phyloP scores from a whole-genome alignment of 768 basidiomycete species.

The Paxillus ammoniavirescens region DNA sequence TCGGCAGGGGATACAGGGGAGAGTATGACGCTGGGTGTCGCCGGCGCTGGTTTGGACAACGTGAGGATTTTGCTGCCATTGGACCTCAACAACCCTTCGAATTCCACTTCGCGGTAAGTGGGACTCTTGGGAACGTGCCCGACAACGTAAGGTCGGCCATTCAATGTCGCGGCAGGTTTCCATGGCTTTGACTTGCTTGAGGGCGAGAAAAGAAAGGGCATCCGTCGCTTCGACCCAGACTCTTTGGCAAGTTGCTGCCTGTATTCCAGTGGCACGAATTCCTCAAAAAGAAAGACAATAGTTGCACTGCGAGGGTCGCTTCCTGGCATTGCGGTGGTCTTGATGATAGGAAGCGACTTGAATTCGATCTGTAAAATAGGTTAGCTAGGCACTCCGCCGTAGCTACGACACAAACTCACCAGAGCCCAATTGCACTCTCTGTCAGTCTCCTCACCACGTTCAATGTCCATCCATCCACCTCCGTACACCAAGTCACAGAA shows the following conservation, averaged over 20 bases:
- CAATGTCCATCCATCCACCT: conserved; percentile 82
- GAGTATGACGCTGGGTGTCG: conserved; percentile 17
- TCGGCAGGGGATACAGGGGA: conserved; percentile 27
- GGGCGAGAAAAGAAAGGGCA: conserved; percentile 68
- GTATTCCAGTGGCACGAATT: conserved; percentile 89
- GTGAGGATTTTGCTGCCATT: conserved; percentile 44
- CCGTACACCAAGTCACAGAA: conserved; percentile 82
- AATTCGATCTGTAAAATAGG: conserved; percentile 67
- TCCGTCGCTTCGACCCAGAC: conserved; percentile 52
- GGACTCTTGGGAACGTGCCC: conserved; percentile 55
- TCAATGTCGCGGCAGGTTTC: conserved; percentile 82
- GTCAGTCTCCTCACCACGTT: conserved; percentile 68
- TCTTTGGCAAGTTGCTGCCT: conserved; percentile 66
- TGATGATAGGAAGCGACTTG: conserved; percentile 62
- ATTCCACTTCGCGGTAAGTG: conserved; percentile 66
- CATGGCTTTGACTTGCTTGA: conserved; percentile 51
- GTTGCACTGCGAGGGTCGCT: conserved; percentile 71
- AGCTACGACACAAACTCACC: conserved; percentile 45
- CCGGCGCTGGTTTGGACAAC: conserved; percentile 23
- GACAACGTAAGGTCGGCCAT: conserved; percentile 72
- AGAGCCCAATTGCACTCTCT: conserved; percentile 91
- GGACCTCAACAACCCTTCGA: conserved; percentile 69
- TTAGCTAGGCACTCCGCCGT: background rate
- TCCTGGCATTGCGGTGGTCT: conserved; percentile 15
- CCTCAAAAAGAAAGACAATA: conserved; percentile 84